Base-by-base conservation (phyloP, 352 stramenopile species). In the Globisporangium camurandrum region DNA sequence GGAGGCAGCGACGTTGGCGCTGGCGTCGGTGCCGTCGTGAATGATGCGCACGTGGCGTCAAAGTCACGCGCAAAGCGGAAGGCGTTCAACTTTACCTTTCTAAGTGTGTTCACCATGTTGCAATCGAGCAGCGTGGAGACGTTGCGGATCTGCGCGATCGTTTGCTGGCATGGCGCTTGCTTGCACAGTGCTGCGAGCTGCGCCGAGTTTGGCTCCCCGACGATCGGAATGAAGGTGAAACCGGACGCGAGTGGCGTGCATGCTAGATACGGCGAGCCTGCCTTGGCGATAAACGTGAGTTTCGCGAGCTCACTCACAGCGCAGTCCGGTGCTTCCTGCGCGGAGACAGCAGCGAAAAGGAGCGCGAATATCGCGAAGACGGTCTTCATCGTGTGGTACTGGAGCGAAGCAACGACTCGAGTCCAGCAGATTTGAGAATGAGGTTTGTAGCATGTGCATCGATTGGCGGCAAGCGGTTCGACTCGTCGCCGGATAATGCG, bases 141-240 rank as follows among this genome's bases (percentile, higher is more conserved):
- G 23, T 31, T 11, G 17, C 42, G 23, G 42, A 47, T 47, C 20
- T 36, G 23, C 7, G 26, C 42, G 23, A 27, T 27, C 14, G 42
- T 19, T 8, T 8, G 17, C 24, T 23, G 22, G 42, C 42, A 47
- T 17, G 42, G 31, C 5, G 42, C 16, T 16, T 23, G 14, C 6
- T 23, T 26, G 42, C 42, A 47, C 16, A 36, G 4, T 16, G 22
- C 42, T 10, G 22, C 16, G 12, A 24, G 31, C 42, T 47, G 42
- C 7, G 14, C 14, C 22, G 14, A 12, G 17, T 24, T 47, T 2
- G 42, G 42, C 42, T 30, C 22, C 8, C 42, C 24, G 16, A n/a
- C 12, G 42, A 45, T 45, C 12, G 39, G 39, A 22, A 47, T 47
- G 42, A 47, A 27, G 14, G 42, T 47, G 26, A 36, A 47, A 14